A percentile compares a stretch with the other conserved stretches of the same genome.
Evolutionary conservation across 768 basidiomycete species (phyloP).

Genomic region (Gyrodon lividus): DNA sequence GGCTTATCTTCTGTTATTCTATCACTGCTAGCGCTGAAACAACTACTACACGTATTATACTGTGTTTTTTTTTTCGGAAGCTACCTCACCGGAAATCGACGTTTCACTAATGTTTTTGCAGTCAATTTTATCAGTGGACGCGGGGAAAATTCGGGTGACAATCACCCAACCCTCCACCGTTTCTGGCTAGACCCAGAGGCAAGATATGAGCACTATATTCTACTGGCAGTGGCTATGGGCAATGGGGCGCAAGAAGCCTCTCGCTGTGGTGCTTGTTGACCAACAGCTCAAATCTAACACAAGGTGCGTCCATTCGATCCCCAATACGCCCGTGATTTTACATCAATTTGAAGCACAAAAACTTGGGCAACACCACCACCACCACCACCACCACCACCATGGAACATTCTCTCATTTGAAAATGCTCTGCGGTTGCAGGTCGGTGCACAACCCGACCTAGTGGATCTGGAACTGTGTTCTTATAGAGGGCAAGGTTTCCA

Average conservation of each 20-base stretch:
- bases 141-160: not conserved
- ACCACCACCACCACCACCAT: not conserved
- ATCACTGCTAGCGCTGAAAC: too few relatives aligned
- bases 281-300: not conserved
- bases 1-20: too few relatives aligned
- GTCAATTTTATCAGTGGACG: not conserved
- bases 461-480: constrained; percentile 11
- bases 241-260: not conserved
- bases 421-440: constrained; percentile 11
- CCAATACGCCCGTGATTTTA: constrained; percentile 6
- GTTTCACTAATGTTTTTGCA: not conserved
- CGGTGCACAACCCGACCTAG: too few relatives aligned
- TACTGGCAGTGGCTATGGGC: not conserved
- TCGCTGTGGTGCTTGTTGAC: not conserved
- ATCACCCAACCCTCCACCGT: not conserved
- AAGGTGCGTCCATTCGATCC: constrained; percentile 10
- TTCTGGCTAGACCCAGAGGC: not conserved
- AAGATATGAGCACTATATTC: not conserved
- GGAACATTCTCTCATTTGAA: constrained; percentile 21
- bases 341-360: constrained; percentile 12
- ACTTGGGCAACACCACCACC: not conserved
- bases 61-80: not conserved
- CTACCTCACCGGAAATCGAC: not conserved
- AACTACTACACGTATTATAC: not conserved
- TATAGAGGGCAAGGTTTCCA: constrained; percentile 6